Conservation (phyloP, 202 grass and related monocot genomes). For the Elaeis oleifera region DNA sequence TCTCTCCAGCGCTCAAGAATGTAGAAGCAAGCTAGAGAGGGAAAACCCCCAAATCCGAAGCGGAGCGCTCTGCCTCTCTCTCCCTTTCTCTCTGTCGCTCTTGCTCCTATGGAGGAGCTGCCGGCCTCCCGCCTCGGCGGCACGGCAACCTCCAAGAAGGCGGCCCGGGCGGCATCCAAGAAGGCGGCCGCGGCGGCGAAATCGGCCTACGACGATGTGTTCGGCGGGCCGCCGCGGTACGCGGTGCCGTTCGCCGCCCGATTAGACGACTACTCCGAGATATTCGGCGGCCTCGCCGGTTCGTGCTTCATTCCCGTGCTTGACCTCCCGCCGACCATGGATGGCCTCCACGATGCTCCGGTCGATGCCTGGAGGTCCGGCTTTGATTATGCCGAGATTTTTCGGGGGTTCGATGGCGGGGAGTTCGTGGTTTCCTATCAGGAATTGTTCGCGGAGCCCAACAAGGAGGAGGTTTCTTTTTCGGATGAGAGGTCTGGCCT, state of each 20-base stretch:
- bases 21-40: too few relatives aligned
- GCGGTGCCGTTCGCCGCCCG: constrained; percentile 26
- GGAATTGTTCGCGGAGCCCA: constrained; percentile 43
- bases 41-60: too few relatives aligned
- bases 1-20: too few relatives aligned
- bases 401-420: constrained; percentile 48
- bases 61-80: too few relatives aligned
- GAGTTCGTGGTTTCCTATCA: constrained; percentile 64
- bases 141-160: too few relatives aligned
- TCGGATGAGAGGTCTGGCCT: constrained; percentile 38
- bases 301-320: constrained; percentile 88
- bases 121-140: too few relatives aligned
- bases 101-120: too few relatives aligned
- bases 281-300: constrained; percentile 70
- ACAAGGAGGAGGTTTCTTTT: constrained; percentile 38
- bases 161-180: background rate
- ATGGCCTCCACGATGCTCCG: constrained; percentile 1
- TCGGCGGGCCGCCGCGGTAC: constrained; percentile 63
- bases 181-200: constrained; percentile 8
- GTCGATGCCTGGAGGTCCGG: constrained; percentile 3
- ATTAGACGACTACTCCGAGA: constrained; percentile 59
- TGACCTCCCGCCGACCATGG: constrained; percentile 49
- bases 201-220: constrained; percentile 64
- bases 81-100: too few relatives aligned
- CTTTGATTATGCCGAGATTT: constrained; percentile 70